Evolutionary conservation across 208 protist species (phyloP), one percentile per base, ranked within the genome.

Genomic region (Wallacemonas sp.): DNA sequence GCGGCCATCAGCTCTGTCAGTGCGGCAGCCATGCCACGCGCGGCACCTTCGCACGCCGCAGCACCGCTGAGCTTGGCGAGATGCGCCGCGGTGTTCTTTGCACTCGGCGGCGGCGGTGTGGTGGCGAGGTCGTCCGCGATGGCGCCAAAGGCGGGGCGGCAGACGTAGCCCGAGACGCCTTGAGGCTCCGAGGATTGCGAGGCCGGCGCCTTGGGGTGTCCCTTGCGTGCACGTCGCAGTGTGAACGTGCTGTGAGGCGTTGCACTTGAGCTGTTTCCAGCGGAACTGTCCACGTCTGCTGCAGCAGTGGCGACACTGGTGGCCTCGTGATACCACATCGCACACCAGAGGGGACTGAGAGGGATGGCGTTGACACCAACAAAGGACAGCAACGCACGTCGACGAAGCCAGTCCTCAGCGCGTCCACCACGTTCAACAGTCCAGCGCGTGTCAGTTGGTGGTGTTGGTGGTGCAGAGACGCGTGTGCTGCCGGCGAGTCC

Each of bases 331-430:
- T 47, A 47, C 11, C 29, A 78, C 43, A 30, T 48, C 19, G 48
- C 58, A 71, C 23, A 58, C 0, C 26, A 65, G 0, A 84, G 63
- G 0, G 74, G 47, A 66, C 69, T 84, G 24, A 84, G 19, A 8
- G 78, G 78, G 14, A 84, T 60, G 29, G 78, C 64, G 41, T 86
- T 54, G 44, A 79, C 66, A 0, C 24, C 32, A 0, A 88, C 58
- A 76, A 90, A 93, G 61, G 69, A 88, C 14, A 90, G 62, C 11
- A 90, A 26, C 1, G 78, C 74, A 26, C 68, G 71, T 29, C 87
- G 87, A 11, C 79, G 81, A 32, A 70, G 17, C 33, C 65, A 68
- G 24, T 47, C 14, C 0, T 63, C 39, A n/a, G 12, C 19, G 49
- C 30, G 30, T 3, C n/a, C n/a, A n/a, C n/a, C n/a, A n/a, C n/a